Evolutionary conservation across 2,329 filamentous ascomycete genomes (phyloP), one percentile per base, ranked within the genome.

Genomic region (Malbranchea zuffiana): DNA sequence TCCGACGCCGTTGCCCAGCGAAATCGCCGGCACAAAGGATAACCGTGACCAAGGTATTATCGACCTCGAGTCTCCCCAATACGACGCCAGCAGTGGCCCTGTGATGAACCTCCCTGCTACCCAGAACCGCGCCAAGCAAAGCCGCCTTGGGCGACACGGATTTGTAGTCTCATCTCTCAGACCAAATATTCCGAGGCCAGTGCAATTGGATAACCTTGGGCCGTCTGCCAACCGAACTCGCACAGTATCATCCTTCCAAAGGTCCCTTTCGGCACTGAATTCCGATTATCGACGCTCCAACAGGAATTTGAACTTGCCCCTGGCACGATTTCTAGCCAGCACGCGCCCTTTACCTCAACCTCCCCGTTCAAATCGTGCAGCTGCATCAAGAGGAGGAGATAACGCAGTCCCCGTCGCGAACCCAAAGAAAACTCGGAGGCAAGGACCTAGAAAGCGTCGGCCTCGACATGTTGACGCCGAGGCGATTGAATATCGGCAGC

Each of bases 391-490:
- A 12, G 35, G 33, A 10, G 8, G 3, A 11, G 13, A 19, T 19
- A 13, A 40, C 35, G 17, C 25, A 37, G 37, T 25, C 45, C 46
- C 16, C 36, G 47, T 23, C 33, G 35, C 31, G 37, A 32, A 32
- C 16, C 3, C n/a, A 13, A 2, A 43, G 4, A 13, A 25, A 25
- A n/a, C 11, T 15, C 20, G 15, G n/a, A 29, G 11, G 15, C n/a
- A n/a, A n/a, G n/a, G n/a, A n/a, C 30, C 36, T 11, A 52, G 46
- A 52, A 69, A 69, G 44, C 41, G 49, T 1, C 51, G 50, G 4
- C 61, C 71, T 11, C 60, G 50, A 15, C 61, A 65, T 28, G 37
- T 75, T 17, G 63, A 73, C 47, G 46, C 65, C 6, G 62, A 68
- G 38, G 47, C 57, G 2, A 50, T 60, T 30, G 57, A 66, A 32